phyloP scores from a whole-genome alignment of 352 stramenopile species.

The Globisporangium perplexum region DNA sequence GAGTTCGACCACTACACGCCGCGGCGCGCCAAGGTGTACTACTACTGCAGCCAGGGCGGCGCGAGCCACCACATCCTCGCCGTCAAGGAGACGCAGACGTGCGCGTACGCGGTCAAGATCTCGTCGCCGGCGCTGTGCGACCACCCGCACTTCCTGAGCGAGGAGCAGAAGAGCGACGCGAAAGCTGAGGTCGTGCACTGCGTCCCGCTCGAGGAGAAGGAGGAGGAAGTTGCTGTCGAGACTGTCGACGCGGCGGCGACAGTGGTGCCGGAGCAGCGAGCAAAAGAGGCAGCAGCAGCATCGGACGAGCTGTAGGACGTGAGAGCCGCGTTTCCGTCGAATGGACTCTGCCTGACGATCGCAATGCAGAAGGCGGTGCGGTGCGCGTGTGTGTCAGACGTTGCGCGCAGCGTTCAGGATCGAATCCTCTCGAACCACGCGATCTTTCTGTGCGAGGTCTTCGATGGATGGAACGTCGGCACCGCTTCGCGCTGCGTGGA shows the following conservation, averaged over 20 bases:
- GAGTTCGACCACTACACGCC: constrained; percentile 54
- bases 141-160: constrained; percentile 77
- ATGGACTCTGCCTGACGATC: no score
- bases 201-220: constrained; percentile 25
- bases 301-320: not conserved
- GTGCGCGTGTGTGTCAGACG: no score
- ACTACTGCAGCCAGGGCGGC: constrained; percentile 69
- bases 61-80: constrained; percentile 64
- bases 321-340: no score
- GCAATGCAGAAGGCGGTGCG: no score
- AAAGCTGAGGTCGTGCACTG: constrained; percentile 65
- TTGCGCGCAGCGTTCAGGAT: no score
- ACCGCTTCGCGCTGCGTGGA: no score
- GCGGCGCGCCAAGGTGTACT: constrained; percentile 63
- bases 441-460: no score
- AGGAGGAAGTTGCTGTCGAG: not conserved
- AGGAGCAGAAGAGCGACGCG: constrained; percentile 50
- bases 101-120: constrained; percentile 75
- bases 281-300: no score
- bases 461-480: no score
- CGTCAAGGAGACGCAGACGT: constrained; percentile 83
- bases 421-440: no score
- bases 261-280: no score
- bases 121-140: constrained; percentile 67
- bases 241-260: not conserved